phyloP scores from a whole-genome alignment of 768 basidiomycete genomes.

The Dendrothele bispora region DNA sequence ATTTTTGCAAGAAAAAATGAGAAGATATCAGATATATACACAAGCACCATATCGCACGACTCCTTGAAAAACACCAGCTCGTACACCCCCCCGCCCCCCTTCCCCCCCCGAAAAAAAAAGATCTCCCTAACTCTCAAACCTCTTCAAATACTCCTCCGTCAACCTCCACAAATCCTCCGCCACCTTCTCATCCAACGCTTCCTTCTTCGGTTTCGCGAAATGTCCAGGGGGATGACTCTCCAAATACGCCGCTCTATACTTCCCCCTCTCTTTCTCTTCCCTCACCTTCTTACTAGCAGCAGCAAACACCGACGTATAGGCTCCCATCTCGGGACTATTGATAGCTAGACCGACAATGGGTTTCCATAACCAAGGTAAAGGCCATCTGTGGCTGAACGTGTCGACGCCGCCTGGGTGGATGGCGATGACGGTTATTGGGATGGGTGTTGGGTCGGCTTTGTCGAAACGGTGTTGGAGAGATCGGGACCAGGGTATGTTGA shows the following conservation, averaged over 20 bases:
- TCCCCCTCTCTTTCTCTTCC: constrained; percentile 21
- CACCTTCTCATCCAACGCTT: constrained; percentile 23
- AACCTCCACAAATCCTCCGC: constrained; percentile 30
- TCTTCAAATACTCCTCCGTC: constrained; percentile 21
- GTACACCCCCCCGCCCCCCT: no score
- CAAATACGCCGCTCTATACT: constrained; percentile 30
- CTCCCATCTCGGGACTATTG: constrained; percentile 18
- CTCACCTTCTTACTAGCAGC: constrained; percentile 26
- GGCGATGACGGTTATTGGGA: constrained; percentile 22
- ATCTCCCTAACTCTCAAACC: no score
- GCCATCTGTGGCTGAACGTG: constrained; percentile 25
- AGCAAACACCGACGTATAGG: constrained; percentile 28
- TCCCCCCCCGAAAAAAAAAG: no score
- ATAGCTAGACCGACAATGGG: constrained; percentile 2
- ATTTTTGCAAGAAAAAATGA: no score
- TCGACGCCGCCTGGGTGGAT: constrained; percentile 29
- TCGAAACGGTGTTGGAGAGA: constrained; percentile 9
- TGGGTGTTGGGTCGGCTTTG: neutral
- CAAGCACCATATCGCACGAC: no score
- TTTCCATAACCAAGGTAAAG: constrained; percentile 10
- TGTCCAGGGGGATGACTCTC: constrained; percentile 20
- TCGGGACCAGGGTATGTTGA: constrained; percentile 10
- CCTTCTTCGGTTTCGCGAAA: constrained; percentile 17
- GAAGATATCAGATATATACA: no score
- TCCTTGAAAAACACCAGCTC: no score